phyloP scores from a whole-genome alignment of 2,329 filamentous ascomycete genomes.

The Claviceps capensis region DNA sequence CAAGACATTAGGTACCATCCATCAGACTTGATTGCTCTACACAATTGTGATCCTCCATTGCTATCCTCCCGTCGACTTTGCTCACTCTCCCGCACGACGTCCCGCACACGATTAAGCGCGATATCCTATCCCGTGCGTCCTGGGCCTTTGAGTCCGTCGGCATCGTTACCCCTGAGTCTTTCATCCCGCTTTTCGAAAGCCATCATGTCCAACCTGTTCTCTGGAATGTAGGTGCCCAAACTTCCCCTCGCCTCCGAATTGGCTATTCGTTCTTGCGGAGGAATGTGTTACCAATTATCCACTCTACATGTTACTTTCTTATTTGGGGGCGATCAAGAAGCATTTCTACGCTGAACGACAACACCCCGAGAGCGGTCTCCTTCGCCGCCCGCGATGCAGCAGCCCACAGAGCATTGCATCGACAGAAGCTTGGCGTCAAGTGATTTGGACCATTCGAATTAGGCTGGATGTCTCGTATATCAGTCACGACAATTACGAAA shows the following conservation, averaged over 20 bases:
- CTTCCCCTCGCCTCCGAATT: not conserved
- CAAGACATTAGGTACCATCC: not conserved
- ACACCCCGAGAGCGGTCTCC: not conserved
- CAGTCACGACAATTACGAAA: not conserved
- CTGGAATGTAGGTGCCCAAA: slow-evolving; percentile 41
- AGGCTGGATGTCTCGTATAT: no score
- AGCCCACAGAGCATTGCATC: not conserved
- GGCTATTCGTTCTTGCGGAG: not conserved
- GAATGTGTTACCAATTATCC: not conserved
- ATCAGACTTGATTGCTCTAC: not conserved
- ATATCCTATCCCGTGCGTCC: slow-evolving; percentile 5
- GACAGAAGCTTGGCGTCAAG: not conserved
- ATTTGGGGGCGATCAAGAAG: not conserved
- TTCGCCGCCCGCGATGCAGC: no score
- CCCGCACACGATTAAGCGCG: slow-evolving; percentile 4
- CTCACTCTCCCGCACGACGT: slow-evolving; percentile 3
- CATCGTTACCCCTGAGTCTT: slow-evolving; percentile 4
- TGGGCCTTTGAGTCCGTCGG: slow-evolving; percentile 1
- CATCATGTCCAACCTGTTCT: slow-evolving; percentile 47
- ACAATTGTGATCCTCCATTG: not conserved
- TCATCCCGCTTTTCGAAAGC: slow-evolving; percentile 5
- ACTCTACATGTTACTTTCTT: not conserved
- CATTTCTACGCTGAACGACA: not conserved
- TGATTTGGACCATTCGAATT: not conserved
- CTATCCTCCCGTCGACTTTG: not conserved